Base-by-base conservation (phyloP, 2,329 filamentous ascomycete species). In the Arthrocladium fulminans region DNA sequence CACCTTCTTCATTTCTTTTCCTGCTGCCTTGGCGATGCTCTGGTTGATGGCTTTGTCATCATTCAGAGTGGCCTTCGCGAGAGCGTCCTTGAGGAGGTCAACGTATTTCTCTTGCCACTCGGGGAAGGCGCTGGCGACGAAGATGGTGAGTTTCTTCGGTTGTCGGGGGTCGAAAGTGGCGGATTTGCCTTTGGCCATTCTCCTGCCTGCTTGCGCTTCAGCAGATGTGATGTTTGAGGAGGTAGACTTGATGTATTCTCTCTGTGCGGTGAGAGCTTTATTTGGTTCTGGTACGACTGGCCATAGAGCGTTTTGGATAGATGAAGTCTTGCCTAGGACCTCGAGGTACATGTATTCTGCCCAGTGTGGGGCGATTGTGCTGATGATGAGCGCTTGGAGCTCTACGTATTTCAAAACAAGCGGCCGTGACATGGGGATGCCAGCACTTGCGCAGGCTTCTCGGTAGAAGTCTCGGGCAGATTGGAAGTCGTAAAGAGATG, bases 341-440 rank as follows among this genome's bases (percentile, higher is more conserved):
- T 97, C 90, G 47, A 85, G 79, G 88, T 88, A 97, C 63, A 98
- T 81, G 68, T 94, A 85, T 64, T 98, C 92, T 40, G 87, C 76
- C 84, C 88, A 97, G 69, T 98, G 92, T 50, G 92, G 90, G 2
- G 90, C 83, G 54, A 97, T 82, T 45, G 88, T 85, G 2, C 84
- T 77, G 57, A 97, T 72, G 61, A 96, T 75, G 44, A 94, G 75
- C 39, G 86, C 82, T 67, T 96, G 90, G 17, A 94, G 75, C 69
- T 94, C 84, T 57, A 95, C 81, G 68, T 92, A 98, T 57, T 83
- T 79, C 58, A 79, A 70, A 25, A 90, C 76, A 9, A 94, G 73
- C 56, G 88, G 85, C 58, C 80, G 79, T 71, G 97, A 89, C 83
- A 97, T 90, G 59, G 85, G 83, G 54, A 92, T 79, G 42, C 84